Conservation (phyloP, 768 basidiomycete species). For the Vararia minispora region DNA sequence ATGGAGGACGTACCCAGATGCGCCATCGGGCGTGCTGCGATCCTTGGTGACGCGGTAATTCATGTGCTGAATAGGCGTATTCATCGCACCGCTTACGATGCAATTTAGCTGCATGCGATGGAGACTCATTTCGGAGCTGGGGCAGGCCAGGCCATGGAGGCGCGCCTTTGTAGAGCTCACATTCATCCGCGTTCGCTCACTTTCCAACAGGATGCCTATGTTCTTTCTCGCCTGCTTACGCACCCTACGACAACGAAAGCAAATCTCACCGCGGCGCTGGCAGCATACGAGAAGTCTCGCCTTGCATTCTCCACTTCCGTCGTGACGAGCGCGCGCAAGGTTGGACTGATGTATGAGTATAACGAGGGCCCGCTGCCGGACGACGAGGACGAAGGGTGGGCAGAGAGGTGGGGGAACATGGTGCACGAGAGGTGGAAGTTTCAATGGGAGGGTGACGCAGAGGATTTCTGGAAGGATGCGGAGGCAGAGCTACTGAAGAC, state of each 20-base stretch:
- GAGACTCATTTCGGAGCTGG: constrained; percentile 19
- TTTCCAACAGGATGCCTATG: constrained; percentile 16
- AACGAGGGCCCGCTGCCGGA: constrained; percentile 10
- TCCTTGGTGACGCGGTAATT: constrained; percentile 22
- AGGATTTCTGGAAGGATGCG: constrained; percentile 10
- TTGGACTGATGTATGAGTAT: constrained; percentile 16
- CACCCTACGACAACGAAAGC: constrained; percentile 9
- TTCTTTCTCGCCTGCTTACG: constrained; percentile 15
- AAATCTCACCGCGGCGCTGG: constrained; percentile 8
- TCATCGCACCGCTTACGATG: neutral
- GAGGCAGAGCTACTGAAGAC: too few relatives aligned
- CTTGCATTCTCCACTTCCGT: constrained; percentile 12
- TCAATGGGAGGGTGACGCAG: constrained; percentile 9
- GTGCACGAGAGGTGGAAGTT: constrained; percentile 10
- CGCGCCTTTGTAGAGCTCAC: neutral
- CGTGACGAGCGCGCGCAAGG: constrained; percentile 8
- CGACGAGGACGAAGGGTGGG: constrained; percentile 3
- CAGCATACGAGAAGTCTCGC: constrained; percentile 15
- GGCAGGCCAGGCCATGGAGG: constrained; percentile 21
- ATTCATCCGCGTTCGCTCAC: neutral
- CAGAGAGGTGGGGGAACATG: constrained; percentile 3
- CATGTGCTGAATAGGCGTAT: neutral
- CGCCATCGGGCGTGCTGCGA: constrained; percentile 17
- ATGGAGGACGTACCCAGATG: constrained; percentile 17
- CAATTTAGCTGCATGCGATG: constrained; percentile 19